These are phyloP conservation scores for Articulospora tetracladia DNA, from an alignment of 495 filamentous ascomycete genomes.

Conservation along the genomic window DNA sequence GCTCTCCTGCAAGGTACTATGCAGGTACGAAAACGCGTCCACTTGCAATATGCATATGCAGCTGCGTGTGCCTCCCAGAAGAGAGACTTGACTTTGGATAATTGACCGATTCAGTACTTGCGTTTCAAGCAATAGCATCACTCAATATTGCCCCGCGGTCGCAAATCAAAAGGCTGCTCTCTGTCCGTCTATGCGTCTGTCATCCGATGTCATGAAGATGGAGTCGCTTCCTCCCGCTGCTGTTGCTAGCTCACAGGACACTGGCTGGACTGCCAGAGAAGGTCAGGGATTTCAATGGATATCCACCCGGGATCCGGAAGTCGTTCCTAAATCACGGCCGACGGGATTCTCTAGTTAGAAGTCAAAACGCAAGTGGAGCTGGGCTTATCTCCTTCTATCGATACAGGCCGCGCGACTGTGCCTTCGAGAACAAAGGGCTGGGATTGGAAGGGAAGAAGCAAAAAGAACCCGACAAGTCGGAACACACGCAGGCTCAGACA, in stretches of 20 bases:
- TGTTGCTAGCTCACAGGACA: background rate
- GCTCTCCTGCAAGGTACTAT: conserved; percentile 23
- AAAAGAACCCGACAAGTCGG: background rate
- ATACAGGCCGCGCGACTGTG: background rate
- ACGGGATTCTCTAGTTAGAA: background rate
- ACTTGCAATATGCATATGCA: background rate
- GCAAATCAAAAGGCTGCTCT: background rate
- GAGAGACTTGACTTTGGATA: background rate
- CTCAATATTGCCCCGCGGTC: background rate
- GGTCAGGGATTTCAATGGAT: background rate
- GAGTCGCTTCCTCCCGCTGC: conserved; percentile 13
- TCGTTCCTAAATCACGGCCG: conserved; percentile 2
- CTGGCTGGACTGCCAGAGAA: background rate
- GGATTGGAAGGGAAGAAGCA: conserved; percentile 4
- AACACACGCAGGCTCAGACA: background rate
- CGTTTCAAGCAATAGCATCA: background rate
- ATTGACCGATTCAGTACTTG: too few species aligned
- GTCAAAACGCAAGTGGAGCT: conserved; percentile 1
- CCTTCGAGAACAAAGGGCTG: conserved; percentile 10
- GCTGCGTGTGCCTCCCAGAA: background rate
- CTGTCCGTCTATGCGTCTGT: background rate
- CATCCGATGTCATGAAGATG: background rate
- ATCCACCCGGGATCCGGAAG: conserved; percentile 7
- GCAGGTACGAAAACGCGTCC: conserved; percentile 3
- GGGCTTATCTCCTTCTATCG: conserved; percentile 8